Base-by-base conservation (phyloP, 257 asterid genomes). In the Ajuga chamaepitys region DNA sequence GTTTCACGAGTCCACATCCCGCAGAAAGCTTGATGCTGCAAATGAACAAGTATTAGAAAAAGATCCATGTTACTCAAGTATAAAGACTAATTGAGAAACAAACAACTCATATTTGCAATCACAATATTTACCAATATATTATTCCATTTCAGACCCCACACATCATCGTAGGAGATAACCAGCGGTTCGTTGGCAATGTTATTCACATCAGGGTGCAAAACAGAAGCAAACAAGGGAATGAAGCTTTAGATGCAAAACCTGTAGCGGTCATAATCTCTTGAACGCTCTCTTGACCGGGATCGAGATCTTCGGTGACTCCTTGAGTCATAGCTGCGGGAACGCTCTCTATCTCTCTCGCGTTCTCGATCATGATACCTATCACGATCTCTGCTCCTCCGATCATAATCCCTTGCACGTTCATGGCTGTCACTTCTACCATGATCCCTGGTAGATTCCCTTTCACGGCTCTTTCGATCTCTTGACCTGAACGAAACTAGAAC, bases 201-300 rank as follows among this genome's bases (percentile, higher is more conserved):
- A 38, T 37, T 4, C 32, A 37, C 35, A 26, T 53, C 38, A 25
- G 46, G 16, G 9, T 1, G 45, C 44, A 56, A n/a, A n/a, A 56
- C 14, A 17, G 40, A 25, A 3, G 37, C 4, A 30, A 30, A 30
- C 7, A 30, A 30, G 4, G 37, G 34, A 28, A 28, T 28, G 34
- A 1, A 30, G 7, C 37, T 4, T 30, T 8, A 30, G 37, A 30
- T 5, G 5, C 34, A 28, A 51, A 67, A 88, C 98, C 98, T 91
- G 88, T 77, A 77, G 67, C 88, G 96, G 67, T 88, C 95, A 67
- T 88, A 81, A 80, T 86, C 97, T 61, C 96, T 80, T 14, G 92
- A 76, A 50, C 82, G 90, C 59, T 89, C 97, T 52, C 30, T 80
- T n/a, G 96, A 90, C 11, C 93, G 81, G 16, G 98, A 91, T 25